A percentile compares a stretch with the other conserved stretches of the same genome.
Evolutionary conservation across 2,329 filamentous ascomycete genomes (phyloP).

Genomic region (Huntiella abstrusa): DNA sequence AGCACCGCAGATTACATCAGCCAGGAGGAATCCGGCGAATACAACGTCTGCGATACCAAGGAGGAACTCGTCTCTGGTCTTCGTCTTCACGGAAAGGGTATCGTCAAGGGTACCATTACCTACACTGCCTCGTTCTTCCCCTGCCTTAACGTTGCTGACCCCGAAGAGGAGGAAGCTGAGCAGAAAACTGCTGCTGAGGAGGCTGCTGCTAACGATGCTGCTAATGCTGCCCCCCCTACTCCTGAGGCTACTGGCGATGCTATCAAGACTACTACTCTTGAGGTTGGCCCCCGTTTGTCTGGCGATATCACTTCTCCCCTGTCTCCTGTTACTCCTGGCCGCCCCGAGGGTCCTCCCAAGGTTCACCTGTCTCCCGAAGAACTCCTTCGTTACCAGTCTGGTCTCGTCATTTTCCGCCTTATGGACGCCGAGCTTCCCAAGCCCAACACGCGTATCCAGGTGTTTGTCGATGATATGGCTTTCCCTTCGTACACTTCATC

Average conservation of each 20-base stretch:
- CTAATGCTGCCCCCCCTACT: constrained; percentile 15
- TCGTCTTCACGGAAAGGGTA: constrained; percentile 51
- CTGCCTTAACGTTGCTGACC: constrained; percentile 69
- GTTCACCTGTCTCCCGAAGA: constrained; percentile 63
- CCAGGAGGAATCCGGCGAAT: constrained; percentile 66
- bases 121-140: constrained; percentile 86
- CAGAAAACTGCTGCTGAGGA: constrained; percentile 31
- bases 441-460: constrained; percentile 59
- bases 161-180: constrained; percentile 66
- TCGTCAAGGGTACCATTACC: constrained; percentile 59
- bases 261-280: constrained; percentile 14
- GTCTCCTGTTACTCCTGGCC: constrained; percentile 18
- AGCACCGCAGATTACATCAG: constrained; percentile 58
- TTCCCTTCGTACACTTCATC: constrained; percentile 77
- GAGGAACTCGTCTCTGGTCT: constrained; percentile 46
- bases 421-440: constrained; percentile 73
- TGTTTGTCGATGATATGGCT: constrained; percentile 85
- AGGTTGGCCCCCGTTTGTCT: constrained; percentile 3
- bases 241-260: constrained; percentile 6
- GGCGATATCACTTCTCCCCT: constrained; percentile 18
- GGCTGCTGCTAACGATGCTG: constrained; percentile 16
- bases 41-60: constrained; percentile 60
- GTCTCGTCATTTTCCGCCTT: constrained; percentile 84
- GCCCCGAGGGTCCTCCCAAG: constrained; percentile 44
- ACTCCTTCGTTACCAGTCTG: constrained; percentile 70